These are phyloP conservation scores for Pseudevernia furfuracea DNA, from an alignment of 495 filamentous ascomycete genomes.

Conservation along the genomic window DNA sequence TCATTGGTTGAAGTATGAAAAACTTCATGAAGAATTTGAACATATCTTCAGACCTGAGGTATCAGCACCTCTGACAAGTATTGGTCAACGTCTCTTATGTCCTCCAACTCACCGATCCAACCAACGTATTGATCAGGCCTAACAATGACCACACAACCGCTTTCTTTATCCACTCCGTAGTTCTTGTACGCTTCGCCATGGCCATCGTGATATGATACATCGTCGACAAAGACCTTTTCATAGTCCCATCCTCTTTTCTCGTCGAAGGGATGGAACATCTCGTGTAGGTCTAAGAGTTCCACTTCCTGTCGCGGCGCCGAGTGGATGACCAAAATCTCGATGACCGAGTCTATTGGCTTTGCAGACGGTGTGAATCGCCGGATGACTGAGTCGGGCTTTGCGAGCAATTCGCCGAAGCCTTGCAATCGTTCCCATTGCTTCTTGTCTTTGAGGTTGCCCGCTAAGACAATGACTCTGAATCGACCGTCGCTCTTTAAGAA, in stretches of 20 bases:
- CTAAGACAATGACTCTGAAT: slow-evolving; percentile 59
- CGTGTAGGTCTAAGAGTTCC: slow-evolving; percentile 50
- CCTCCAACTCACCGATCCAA: slow-evolving; percentile 48
- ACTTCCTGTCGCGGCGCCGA: slow-evolving; percentile 42
- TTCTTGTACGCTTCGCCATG: slow-evolving; percentile 55
- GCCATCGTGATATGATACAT: slow-evolving; percentile 49
- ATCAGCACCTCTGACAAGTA: slow-evolving; percentile 28
- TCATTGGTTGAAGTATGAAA: too few relatives aligned
- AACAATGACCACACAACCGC: slow-evolving; percentile 53
- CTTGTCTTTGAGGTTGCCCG: slow-evolving; percentile 47
- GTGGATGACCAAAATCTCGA: slow-evolving; percentile 59
- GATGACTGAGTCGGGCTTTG: slow-evolving; percentile 32
- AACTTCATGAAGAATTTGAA: not conserved
- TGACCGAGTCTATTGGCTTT: slow-evolving; percentile 34
- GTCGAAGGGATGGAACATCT: slow-evolving; percentile 49
- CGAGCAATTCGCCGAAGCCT: slow-evolving; percentile 37
- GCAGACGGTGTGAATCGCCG: slow-evolving; percentile 38
- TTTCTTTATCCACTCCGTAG: slow-evolving; percentile 52
- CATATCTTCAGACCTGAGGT: slow-evolving; percentile 4
- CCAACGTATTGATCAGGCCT: slow-evolving; percentile 64
- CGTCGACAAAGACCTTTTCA: slow-evolving; percentile 59
- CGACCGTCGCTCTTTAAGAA: slow-evolving; percentile 49
- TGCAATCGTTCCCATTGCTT: slow-evolving; percentile 40
- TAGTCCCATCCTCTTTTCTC: slow-evolving; percentile 47
- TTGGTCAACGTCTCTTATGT: slow-evolving; percentile 38